Conservation (phyloP, 1,284 basidiomycete species). For the Trichosporon coremiiforme region DNA sequence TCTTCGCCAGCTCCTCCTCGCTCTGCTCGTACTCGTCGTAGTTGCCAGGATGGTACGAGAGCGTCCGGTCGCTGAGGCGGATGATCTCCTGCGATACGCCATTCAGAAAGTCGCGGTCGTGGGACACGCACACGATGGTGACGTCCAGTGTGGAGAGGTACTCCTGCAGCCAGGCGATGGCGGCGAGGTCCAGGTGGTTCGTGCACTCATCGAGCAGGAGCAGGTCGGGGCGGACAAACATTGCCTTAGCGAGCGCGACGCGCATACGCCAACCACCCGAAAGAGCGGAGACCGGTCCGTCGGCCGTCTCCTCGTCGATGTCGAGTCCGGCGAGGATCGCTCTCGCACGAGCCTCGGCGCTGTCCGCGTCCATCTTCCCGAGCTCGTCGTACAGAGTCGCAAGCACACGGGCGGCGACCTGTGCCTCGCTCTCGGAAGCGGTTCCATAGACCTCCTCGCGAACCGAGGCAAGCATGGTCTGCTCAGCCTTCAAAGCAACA, state of each 20-base stretch:
- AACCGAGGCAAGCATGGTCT: constrained; percentile 26
- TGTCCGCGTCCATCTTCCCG: constrained; percentile 54
- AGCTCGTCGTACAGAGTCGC: constrained; percentile 60
- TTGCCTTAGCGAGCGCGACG: constrained; percentile 59
- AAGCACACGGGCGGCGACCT: constrained; percentile 62
- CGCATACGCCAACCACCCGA: constrained; percentile 73
- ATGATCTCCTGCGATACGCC: constrained; percentile 69
- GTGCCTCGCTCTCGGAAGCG: not conserved
- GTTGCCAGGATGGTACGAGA: constrained; percentile 58
- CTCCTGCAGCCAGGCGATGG: constrained; percentile 60
- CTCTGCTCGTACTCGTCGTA: constrained; percentile 33
- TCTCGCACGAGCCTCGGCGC: constrained; percentile 64
- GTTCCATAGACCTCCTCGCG: constrained; percentile 23
- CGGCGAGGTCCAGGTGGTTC: constrained; percentile 58
- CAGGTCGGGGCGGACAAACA: constrained; percentile 58
- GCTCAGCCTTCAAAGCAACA: constrained; percentile 29
- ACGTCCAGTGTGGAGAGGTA: constrained; percentile 59
- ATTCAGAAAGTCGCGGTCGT: constrained; percentile 72
- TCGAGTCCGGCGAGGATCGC: constrained; percentile 64
- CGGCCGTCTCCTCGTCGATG: constrained; percentile 62
- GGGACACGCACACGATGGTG: constrained; percentile 66
- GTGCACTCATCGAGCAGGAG: constrained; percentile 57
- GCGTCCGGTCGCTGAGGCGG: constrained; percentile 63
- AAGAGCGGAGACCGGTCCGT: constrained; percentile 60
- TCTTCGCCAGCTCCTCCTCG: constrained; percentile 50